Base-by-base conservation (phyloP, 2,329 filamentous ascomycete species). In the Chaetomiaceae sp. region DNA sequence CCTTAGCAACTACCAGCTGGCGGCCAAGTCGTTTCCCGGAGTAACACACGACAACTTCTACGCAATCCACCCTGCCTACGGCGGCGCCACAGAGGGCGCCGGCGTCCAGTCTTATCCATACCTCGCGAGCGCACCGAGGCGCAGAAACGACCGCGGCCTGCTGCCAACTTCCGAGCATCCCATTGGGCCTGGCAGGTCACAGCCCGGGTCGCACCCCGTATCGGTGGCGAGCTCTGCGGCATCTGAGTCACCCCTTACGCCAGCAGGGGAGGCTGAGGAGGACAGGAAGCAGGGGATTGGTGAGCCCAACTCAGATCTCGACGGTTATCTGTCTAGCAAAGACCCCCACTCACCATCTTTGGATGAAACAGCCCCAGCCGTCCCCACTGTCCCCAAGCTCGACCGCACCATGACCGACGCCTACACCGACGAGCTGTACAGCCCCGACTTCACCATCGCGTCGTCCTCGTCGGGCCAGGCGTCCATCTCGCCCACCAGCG, bases 351-450 rank as follows among this genome's bases (percentile, higher is more conserved):
- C 83, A 91, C 84, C 71, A 65, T 70, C 75, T 66, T 70, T 64
- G 63, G 68, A 72, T 64, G 67, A 73, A 68, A 62, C 75, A 82
- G 77, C 81, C 58, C 73, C 71, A 82, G 77, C 81, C 58, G 73
- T 72, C 58, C 68, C 73, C 55, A 73, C 75, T 34, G 73, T 83
- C 21, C 86, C 90, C 21, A 93, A 92, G 69, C 79, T 95, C 57
- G 85, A 90, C 59, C 79, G 89, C 50, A 93, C 90, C 0, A 89
- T 93, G 71, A 92, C 89, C 16, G 89, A 95, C 63, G 79, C 89
- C 44, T 92, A 87, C 63, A 79, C 82, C 61, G 91, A 96, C 66
- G 89, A 93, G 66, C 54, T 58, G 41, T 55, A 53, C 52, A 54
- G 38, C 38, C 48, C 51, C n/a, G 43, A 55, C 47, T 55, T 56